phyloP scores from a whole-genome alignment of 192 early-diverging fungal species.

The Piromyces sp. region DNA sequence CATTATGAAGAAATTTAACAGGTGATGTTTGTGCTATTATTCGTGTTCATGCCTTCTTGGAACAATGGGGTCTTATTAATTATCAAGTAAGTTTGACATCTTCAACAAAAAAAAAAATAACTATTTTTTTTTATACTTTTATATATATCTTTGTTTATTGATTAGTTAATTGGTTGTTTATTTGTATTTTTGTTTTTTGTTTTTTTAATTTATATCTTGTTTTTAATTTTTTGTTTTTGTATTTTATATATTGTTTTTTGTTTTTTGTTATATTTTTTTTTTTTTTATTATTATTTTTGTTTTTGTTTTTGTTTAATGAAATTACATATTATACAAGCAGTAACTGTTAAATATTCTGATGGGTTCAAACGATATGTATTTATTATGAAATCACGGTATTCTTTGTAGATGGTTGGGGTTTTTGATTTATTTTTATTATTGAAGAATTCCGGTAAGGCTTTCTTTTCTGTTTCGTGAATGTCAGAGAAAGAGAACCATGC shows the following conservation, averaged over 20 bases:
- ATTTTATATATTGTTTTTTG: no score
- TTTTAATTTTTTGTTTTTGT: no score
- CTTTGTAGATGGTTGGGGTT: slow-evolving; percentile 77
- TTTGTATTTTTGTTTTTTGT: no score
- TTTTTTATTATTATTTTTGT: no score
- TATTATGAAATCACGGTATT: slow-evolving; percentile 95
- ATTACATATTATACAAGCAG: slow-evolving; percentile 84
- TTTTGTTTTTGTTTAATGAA: no score
- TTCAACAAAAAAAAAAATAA: no score
- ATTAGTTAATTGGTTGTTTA: no score
- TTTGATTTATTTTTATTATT: slow-evolving; percentile 81
- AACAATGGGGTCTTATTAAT: slow-evolving; percentile 99
- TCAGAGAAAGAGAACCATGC: slow-evolving; percentile 75
- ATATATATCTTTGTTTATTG: no score
- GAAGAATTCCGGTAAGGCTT: slow-evolving; percentile 91
- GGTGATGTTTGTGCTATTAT: slow-evolving; percentile 98
- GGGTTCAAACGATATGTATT: slow-evolving; percentile 92
- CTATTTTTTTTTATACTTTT: no score
- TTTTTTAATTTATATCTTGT: no score
- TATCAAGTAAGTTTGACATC: slow-evolving; percentile 69
- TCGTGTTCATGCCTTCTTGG: slow-evolving; percentile 91
- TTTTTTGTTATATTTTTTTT: no score
- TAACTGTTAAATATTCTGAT: slow-evolving; percentile 89
- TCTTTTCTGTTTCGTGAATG: slow-evolving; percentile 75
- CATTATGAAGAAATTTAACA: slow-evolving; percentile 89